Evolutionary conservation across 345 rosid genomes (phyloP).

Genomic region (Combretum micranthum): DNA sequence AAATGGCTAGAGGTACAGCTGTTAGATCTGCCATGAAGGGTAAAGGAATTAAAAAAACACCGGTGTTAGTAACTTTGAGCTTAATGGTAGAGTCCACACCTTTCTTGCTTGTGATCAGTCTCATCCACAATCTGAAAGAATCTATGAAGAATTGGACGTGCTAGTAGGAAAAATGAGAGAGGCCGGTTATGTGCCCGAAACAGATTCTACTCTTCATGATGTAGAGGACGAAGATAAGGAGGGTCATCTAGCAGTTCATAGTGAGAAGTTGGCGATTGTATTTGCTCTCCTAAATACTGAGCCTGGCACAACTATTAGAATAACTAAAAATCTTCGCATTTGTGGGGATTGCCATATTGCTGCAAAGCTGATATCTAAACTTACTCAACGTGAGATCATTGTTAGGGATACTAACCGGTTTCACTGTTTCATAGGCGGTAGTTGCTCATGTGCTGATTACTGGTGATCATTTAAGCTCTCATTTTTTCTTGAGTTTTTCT

Average conservation of each 20-base stretch:
- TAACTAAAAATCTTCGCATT: constrained; percentile 43
- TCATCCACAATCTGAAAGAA: constrained; percentile 27
- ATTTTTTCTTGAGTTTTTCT: no score
- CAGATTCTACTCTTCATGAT: constrained; percentile 45
- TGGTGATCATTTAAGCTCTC: constrained; percentile 20
- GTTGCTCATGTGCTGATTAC: constrained; percentile 37
- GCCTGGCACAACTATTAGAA: constrained; percentile 18
- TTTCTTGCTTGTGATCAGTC: constrained; percentile 44
- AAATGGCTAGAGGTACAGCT: constrained; percentile 48
- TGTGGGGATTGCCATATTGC: constrained; percentile 47
- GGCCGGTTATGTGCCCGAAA: constrained; percentile 40
- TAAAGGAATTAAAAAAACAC: constrained; percentile 50
- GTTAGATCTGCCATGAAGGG: constrained; percentile 41
- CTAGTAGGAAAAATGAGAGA: constrained; percentile 30
- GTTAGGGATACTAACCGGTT: constrained; percentile 41
- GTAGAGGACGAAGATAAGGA: constrained; percentile 58
- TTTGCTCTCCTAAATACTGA: constrained; percentile 37
- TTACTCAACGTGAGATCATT: constrained; percentile 25
- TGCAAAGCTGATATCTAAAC: constrained; percentile 30
- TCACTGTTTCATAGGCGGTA: constrained; percentile 38
- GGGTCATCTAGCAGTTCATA: constrained; percentile 33
- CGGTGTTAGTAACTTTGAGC: constrained; percentile 41
- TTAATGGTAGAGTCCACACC: constrained; percentile 31
- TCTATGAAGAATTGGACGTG: constrained; percentile 27
- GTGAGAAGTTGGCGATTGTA: constrained; percentile 55